These are phyloP conservation scores for Cavenderia fasciculata DNA, from an alignment of 78 protist genomes.

Conservation along the genomic window DNA sequence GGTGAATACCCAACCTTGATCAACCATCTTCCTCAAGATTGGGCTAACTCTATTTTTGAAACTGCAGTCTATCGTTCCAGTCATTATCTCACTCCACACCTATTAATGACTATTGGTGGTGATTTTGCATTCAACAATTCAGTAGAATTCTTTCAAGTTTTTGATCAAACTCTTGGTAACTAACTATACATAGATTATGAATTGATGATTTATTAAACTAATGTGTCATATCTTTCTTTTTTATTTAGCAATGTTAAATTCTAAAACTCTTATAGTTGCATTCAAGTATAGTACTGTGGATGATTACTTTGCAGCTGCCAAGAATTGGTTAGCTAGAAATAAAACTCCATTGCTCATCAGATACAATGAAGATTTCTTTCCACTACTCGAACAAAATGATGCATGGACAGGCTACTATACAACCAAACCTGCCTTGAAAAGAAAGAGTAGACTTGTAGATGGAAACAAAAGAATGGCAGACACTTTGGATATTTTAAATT, in stretches of 20 bases:
- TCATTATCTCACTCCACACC: slow-evolving; percentile 1
- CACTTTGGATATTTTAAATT: neutral
- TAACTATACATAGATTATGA: too few relatives aligned
- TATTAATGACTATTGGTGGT: slow-evolving; percentile 38
- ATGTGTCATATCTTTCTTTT: too few relatives aligned
- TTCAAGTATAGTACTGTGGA: slow-evolving; percentile 15
- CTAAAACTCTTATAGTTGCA: too few relatives aligned
- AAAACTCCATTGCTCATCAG: slow-evolving; percentile 10
- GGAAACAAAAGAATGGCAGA: slow-evolving; percentile 2
- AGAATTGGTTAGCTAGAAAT: slow-evolving; percentile 1
- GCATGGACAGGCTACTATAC: slow-evolving; percentile 65
- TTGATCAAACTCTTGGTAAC: neutral
- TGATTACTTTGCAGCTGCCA: slow-evolving; percentile 1
- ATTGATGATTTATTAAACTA: too few relatives aligned
- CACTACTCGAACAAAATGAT: slow-evolving; percentile 1
- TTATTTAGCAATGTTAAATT: too few relatives aligned
- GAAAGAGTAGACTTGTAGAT: neutral
- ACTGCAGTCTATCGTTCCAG: too few relatives aligned
- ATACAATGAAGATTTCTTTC: slow-evolving; percentile 44
- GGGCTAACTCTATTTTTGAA: too few relatives aligned
- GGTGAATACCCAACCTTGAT: too few relatives aligned
- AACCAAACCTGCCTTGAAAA: slow-evolving; percentile 25
- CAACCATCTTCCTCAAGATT: too few relatives aligned
- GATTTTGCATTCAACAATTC: slow-evolving; percentile 17
- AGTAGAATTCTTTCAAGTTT: neutral